Evolutionary conservation across 1,139 yeast species (phyloP).

Genomic region (Arxiozyma telluris): DNA sequence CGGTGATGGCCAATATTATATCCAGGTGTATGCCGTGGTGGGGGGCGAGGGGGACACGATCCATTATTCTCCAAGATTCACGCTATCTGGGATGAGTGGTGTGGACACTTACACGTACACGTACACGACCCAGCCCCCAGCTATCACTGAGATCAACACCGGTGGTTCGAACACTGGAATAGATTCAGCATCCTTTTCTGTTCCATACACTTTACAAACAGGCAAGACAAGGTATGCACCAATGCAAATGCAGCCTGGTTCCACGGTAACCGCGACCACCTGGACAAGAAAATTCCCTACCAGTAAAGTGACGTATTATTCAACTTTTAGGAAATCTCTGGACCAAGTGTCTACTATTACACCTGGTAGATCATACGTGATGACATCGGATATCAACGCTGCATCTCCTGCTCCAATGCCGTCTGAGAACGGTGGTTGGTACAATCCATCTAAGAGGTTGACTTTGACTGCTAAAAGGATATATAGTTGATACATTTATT

Average conservation of each 20-base stretch:
- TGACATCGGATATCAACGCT: conserved; percentile 53
- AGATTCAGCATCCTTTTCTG: conserved; percentile 34
- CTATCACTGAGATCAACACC: conserved; percentile 35
- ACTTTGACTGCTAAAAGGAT: conserved; percentile 32
- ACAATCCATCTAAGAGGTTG: conserved; percentile 32
- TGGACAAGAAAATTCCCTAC: conserved; percentile 60
- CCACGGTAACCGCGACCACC: conserved; percentile 54
- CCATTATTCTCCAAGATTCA: conserved; percentile 63
- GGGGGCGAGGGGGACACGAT: conserved; percentile 42
- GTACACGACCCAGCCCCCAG: conserved; percentile 23
- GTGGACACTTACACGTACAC: conserved; percentile 24
- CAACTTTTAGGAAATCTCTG: conserved; percentile 38
- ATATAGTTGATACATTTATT: conserved; percentile 7
- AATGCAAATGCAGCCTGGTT: conserved; percentile 81
- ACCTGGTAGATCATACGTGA: conserved; percentile 73
- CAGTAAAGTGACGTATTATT: conserved; percentile 53
- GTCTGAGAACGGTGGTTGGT: conserved; percentile 44
- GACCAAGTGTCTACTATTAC: conserved; percentile 55
- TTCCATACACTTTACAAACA: conserved; percentile 68
- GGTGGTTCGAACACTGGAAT: conserved; percentile 27
- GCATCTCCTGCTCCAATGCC: conserved; percentile 67
- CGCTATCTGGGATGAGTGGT: conserved; percentile 64
- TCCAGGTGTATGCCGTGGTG: conserved; percentile 51
- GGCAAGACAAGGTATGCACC: conserved; percentile 75
- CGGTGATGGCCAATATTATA: conserved; percentile 56